These are phyloP conservation scores for Entomortierella chlamydospora DNA, from an alignment of 192 early-diverging fungal species.

Conservation along the genomic window DNA sequence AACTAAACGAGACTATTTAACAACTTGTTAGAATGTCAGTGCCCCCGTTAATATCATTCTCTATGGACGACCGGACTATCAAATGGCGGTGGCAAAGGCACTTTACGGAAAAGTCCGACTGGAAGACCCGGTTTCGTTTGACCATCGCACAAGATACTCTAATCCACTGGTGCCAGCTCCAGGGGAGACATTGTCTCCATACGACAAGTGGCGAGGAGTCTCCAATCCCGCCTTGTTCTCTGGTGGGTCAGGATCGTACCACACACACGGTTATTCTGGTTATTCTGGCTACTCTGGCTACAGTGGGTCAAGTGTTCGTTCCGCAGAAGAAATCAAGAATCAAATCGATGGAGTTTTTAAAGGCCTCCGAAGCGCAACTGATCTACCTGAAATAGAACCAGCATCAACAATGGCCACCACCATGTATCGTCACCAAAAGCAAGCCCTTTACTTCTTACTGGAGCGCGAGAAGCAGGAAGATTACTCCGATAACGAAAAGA, in stretches of 20 bases:
- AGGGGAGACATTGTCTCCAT: conserved; percentile 37
- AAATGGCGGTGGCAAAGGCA: conserved; percentile 42
- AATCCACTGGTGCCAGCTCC: conserved; percentile 45
- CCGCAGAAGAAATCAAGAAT: conserved; percentile 56
- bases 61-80: conserved; percentile 37
- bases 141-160: conserved; percentile 39
- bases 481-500: conserved; percentile 61
- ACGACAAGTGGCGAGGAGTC: conserved; percentile 41
- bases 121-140: conserved; percentile 45
- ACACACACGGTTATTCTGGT: conserved; percentile 10
- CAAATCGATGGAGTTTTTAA: conserved; percentile 73
- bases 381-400: conserved; percentile 66
- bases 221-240: conserved; percentile 11
- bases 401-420: conserved; percentile 57
- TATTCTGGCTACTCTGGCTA: conserved; percentile 37
- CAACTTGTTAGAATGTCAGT: conserved; percentile 49
- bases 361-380: conserved; percentile 59
- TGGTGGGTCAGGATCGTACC: conserved; percentile 4
- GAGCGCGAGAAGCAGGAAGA: conserved; percentile 78
- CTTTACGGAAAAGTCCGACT: conserved; percentile 37
- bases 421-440: conserved; percentile 86
- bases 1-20: too few relatives aligned
- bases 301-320: conserved; percentile 17
- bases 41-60: conserved; percentile 52
- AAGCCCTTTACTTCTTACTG: conserved; percentile 84